A percentile compares a stretch with the other conserved stretches of the same genome.
These are phyloP conservation scores for Septoria petroselini DNA, from an alignment of 2,329 filamentous ascomycete species.

Conservation along the genomic window DNA sequence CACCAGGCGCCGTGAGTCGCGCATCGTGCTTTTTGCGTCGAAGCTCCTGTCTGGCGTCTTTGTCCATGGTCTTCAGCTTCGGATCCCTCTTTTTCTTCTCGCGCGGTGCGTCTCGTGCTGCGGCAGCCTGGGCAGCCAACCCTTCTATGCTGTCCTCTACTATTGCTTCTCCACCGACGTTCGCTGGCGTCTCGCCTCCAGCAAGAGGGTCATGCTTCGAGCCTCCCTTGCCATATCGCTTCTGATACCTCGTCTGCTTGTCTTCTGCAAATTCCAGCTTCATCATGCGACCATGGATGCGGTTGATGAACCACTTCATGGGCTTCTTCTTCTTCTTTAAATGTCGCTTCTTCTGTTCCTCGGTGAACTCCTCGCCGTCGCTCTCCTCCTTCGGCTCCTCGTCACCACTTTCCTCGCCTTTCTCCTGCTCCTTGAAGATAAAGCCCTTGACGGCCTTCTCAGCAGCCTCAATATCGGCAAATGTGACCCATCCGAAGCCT, in stretches of 20 bases:
- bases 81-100: conserved; percentile 30
- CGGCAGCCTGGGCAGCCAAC: conserved; percentile 20
- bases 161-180: conserved; percentile 17
- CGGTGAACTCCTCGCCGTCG: conserved; percentile 36
- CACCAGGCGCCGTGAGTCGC: conserved; percentile 45
- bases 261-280: conserved; percentile 95
- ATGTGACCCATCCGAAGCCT: conserved; percentile 93
- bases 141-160: conserved; percentile 22
- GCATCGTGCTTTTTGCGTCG: conserved; percentile 44
- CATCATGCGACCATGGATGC: conserved; percentile 72
- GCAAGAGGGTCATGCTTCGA: conserved; percentile 1
- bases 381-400: conserved; percentile 44
- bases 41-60: conserved; percentile 35
- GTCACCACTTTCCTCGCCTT: conserved; percentile 50
- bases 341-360: conserved; percentile 38
- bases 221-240: conserved; percentile 74
- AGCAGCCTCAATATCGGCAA: conserved; percentile 73
- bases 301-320: conserved; percentile 76
- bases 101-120: conserved; percentile 23
- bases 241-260: conserved; percentile 83
- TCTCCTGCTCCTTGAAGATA: conserved; percentile 61
- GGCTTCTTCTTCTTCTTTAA: conserved; percentile 45
- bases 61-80: conserved; percentile 36
- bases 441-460: conserved; percentile 78
- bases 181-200: conserved; percentile 8